These are phyloP conservation scores for Scytalidium lignicola DNA, from an alignment of 2,329 filamentous ascomycete genomes.

Conservation along the genomic window DNA sequence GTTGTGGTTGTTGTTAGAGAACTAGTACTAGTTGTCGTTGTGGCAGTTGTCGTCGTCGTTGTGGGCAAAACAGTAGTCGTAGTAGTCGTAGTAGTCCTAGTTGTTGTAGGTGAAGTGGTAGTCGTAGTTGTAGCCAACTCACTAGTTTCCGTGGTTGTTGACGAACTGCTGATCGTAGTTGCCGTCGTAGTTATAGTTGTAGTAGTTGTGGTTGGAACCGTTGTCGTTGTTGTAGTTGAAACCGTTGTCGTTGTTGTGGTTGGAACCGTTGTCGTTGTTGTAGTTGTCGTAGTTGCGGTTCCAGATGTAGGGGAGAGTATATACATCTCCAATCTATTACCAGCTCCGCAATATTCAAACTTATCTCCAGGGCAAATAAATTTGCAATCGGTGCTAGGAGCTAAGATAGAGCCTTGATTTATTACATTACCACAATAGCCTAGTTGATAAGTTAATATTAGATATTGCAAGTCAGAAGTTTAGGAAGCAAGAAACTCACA, in stretches of 20 bases:
- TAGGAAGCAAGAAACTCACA: slow-evolving; percentile 14
- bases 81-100: neutral
- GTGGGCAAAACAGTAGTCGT: slow-evolving; percentile 4
- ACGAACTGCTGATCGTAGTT: slow-evolving; percentile 1
- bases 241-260: neutral
- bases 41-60: slow-evolving; percentile 5
- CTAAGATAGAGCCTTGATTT: slow-evolving; percentile 7
- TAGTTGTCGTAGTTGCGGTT: neutral
- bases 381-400: slow-evolving; percentile 10
- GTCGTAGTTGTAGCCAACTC: too few relatives aligned
- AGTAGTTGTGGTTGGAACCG: slow-evolving; percentile 4
- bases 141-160: slow-evolving; percentile 4
- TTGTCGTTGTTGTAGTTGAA: neutral
- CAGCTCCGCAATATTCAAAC: slow-evolving; percentile 27
- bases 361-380: slow-evolving; percentile 20
- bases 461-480: neutral
- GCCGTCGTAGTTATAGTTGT: slow-evolving; percentile 1
- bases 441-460: slow-evolving; percentile 1
- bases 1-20: neutral
- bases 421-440: slow-evolving; percentile 15
- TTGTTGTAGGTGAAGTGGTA: slow-evolving; percentile 3
- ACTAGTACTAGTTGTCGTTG: slow-evolving; percentile 2
- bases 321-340: slow-evolving; percentile 21
- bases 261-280: neutral
- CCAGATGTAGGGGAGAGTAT: slow-evolving; percentile 2